Percentiles rank a stretch among this genome's conserved stretches.
Conservation (phyloP, 768 basidiomycete species). For the Serpula lacrymans region DNA sequence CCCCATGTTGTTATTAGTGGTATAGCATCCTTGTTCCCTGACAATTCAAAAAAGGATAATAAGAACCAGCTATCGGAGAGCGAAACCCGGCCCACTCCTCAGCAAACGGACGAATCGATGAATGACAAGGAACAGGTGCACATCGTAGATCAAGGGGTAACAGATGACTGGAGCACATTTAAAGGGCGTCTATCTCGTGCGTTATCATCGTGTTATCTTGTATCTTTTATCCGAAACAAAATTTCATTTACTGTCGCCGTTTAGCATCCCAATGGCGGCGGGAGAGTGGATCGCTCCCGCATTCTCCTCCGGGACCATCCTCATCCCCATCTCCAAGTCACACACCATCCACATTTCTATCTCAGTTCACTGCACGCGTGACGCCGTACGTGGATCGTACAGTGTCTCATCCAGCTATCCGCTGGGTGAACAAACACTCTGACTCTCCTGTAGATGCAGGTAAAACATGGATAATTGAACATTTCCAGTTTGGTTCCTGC, state of each 20-base stretch:
- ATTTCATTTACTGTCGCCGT: no score
- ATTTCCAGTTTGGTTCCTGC: constrained; percentile 54
- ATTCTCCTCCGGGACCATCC: no score
- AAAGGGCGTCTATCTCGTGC: constrained; percentile 33
- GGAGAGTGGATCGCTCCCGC: no score
- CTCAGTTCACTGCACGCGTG: neutral
- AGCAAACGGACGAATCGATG: constrained; percentile 30
- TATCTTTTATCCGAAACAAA: no score
- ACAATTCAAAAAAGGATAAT: constrained; percentile 22
- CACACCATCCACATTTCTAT: neutral
- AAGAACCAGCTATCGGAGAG: constrained; percentile 23
- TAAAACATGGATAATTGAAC: constrained; percentile 50
- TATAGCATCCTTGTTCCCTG: constrained; percentile 48
- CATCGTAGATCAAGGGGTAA: constrained; percentile 42
- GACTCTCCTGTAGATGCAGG: constrained; percentile 47
- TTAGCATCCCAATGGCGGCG: no score
- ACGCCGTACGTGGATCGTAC: constrained; percentile 34
- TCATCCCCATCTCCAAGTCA: no score
- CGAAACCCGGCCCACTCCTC: no score
- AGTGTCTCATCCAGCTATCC: constrained; percentile 41
- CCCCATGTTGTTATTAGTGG: constrained; percentile 58
- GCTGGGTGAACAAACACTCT: constrained; percentile 52
- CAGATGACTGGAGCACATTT: constrained; percentile 48
- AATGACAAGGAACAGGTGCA: constrained; percentile 41
- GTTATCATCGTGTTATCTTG: no score